Conservation (phyloP, 345 rosid genomes). For the Eucalyptus guilfoylei region DNA sequence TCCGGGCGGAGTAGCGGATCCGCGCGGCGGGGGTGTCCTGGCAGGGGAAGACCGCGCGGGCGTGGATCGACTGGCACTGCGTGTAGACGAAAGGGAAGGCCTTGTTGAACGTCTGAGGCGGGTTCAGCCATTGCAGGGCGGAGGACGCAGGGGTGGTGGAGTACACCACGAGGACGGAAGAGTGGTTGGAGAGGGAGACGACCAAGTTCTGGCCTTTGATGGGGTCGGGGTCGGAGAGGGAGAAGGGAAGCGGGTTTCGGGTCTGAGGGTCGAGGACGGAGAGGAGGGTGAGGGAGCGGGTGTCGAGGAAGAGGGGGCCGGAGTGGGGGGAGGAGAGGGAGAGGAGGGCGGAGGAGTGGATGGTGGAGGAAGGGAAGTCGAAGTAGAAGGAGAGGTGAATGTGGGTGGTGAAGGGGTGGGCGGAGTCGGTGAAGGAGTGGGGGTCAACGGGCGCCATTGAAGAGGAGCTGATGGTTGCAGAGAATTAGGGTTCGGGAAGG, state of each 20-base stretch:
- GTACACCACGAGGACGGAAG: slow-evolving; percentile 31
- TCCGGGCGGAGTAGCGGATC: slow-evolving; percentile 39
- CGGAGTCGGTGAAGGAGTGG: slow-evolving; percentile 70
- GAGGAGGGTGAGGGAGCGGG: slow-evolving; percentile 48
- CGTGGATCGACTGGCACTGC: slow-evolving; percentile 83
- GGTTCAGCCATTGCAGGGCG: slow-evolving; percentile 87
- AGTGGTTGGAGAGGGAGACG: slow-evolving; percentile 28
- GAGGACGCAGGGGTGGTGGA: slow-evolving; percentile 65
- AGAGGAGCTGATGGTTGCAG: not conserved
- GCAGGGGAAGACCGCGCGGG: slow-evolving; percentile 87
- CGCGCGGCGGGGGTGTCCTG: slow-evolving; percentile 96
- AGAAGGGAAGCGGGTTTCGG: slow-evolving; percentile 26
- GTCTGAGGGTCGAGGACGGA: slow-evolving; percentile 33
- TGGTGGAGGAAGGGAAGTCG: slow-evolving; percentile 57
- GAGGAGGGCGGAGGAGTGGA: slow-evolving; percentile 74
- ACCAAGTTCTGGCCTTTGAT: slow-evolving; percentile 40
- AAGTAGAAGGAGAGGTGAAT: slow-evolving; percentile 62
- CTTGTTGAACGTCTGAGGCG: slow-evolving; percentile 64
- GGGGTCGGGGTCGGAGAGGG: slow-evolving; percentile 28
- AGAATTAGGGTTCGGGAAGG: not conserved
- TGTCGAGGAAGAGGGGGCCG: slow-evolving; percentile 55
- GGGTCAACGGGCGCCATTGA: slow-evolving; percentile 77
- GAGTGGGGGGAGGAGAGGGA: slow-evolving; percentile 30
- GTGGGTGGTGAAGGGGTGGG: slow-evolving; percentile 62
- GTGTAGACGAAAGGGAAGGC: slow-evolving; percentile 68